phyloP scores from a whole-genome alignment of 306 rosid genomes.

The Ormosia semicastrata region DNA sequence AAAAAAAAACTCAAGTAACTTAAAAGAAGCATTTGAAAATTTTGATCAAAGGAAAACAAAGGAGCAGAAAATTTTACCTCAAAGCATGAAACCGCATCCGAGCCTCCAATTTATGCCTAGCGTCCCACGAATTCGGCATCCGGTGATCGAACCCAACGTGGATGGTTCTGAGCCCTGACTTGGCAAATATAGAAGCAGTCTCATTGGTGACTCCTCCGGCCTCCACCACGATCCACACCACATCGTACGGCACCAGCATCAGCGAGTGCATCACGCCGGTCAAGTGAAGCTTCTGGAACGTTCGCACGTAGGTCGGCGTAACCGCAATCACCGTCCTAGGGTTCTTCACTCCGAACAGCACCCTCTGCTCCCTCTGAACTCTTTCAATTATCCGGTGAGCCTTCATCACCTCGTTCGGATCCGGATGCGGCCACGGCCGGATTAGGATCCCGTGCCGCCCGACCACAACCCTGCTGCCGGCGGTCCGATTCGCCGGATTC shows the following conservation, averaged over 20 bases:
- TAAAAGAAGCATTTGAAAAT: background rate
- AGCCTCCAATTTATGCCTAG: slow-evolving; percentile 74
- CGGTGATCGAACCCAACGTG: slow-evolving; percentile 64
- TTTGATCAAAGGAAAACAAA: background rate
- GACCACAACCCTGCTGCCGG: slow-evolving; percentile 76
- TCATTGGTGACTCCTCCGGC: slow-evolving; percentile 88
- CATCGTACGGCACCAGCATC: slow-evolving; percentile 81
- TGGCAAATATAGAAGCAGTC: slow-evolving; percentile 70
- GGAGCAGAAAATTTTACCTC: slow-evolving; percentile 43
- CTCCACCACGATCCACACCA: slow-evolving; percentile 94
- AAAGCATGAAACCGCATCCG: slow-evolving; percentile 84
- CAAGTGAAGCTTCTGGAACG: slow-evolving; percentile 88
- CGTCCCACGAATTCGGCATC: slow-evolving; percentile 89
- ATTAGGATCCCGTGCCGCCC: slow-evolving; percentile 99
- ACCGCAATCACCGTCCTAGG: slow-evolving; percentile 71
- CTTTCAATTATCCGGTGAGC: slow-evolving; percentile 89
- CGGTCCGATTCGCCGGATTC: slow-evolving; percentile 30
- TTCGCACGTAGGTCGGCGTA: slow-evolving; percentile 86
- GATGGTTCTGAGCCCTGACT: slow-evolving; percentile 67
- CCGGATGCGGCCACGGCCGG: slow-evolving; percentile 99
- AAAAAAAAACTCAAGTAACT: background rate
- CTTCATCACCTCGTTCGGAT: slow-evolving; percentile 88
- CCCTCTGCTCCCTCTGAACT: slow-evolving; percentile 90
- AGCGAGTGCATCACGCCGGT: slow-evolving; percentile 93
- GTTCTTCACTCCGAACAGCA: slow-evolving; percentile 76